These are phyloP conservation scores for Pyrus bretschneideri DNA, from an alignment of 306 rosid species.

Conservation along the genomic window DNA sequence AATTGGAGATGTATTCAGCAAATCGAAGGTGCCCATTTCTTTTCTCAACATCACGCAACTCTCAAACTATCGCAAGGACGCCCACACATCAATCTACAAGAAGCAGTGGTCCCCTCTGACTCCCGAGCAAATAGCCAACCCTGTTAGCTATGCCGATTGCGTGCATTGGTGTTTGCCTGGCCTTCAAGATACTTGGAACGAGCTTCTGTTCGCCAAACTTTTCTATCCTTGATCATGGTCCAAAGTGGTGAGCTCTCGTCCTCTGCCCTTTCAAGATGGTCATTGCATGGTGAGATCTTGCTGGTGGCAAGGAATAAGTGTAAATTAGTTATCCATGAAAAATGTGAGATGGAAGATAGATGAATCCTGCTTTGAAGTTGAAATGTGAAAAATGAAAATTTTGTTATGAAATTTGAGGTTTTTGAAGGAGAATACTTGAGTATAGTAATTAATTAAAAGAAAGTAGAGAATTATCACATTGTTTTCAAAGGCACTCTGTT, in stretches of 20 bases:
- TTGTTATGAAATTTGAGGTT: neutral
- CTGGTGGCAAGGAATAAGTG: neutral
- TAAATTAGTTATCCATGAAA: neutral
- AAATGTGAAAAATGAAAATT: conserved; percentile 6
- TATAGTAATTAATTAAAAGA: neutral
- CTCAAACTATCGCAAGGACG: conserved; percentile 72
- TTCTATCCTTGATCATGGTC: conserved; percentile 49
- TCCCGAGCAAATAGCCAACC: conserved; percentile 71
- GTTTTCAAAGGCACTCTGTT: neutral
- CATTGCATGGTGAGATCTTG: neutral
- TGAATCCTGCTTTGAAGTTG: neutral
- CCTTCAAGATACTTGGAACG: conserved; percentile 98
- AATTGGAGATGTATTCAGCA: conserved; percentile 54
- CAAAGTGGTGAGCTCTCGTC: neutral
- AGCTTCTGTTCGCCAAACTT: conserved; percentile 78
- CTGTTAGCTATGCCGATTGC: conserved; percentile 85
- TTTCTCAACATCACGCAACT: conserved; percentile 89
- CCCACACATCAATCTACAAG: conserved; percentile 91
- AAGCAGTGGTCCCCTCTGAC: conserved; percentile 86
- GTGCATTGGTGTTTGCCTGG: conserved; percentile 98
- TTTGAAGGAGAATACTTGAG: neutral
- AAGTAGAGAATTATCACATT: neutral
- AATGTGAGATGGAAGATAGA: neutral
- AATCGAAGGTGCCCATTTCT: conserved; percentile 62
- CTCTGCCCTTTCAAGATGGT: neutral